Evolutionary conservation across 1,139 yeast species (phyloP).

Genomic region (Yamadazyma atmosphaerica): DNA sequence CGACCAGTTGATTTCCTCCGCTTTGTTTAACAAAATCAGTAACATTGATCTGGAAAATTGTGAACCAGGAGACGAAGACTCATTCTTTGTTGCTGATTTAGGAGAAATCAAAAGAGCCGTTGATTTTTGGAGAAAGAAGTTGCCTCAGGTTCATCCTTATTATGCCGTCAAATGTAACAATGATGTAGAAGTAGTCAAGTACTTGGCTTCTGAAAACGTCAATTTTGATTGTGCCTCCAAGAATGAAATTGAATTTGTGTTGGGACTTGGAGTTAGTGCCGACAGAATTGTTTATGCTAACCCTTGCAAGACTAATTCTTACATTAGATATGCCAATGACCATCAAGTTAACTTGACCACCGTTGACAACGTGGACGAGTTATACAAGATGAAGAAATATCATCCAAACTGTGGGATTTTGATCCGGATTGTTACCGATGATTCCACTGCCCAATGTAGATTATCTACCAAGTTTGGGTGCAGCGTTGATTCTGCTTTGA

Average conservation of each 20-base stretch:
- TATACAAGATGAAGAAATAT: slow-evolving; percentile 64
- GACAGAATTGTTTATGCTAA: slow-evolving; percentile 83
- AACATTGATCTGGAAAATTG: slow-evolving; percentile 60
- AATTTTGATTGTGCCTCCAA: slow-evolving; percentile 95
- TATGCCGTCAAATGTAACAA: slow-evolving; percentile 97
- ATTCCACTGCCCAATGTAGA: slow-evolving; percentile 83
- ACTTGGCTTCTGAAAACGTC: slow-evolving; percentile 61
- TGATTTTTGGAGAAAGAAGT: slow-evolving; percentile 55
- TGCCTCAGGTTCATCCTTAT: slow-evolving; percentile 79
- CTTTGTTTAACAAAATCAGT: slow-evolving; percentile 44
- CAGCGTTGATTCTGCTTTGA: slow-evolving; percentile 51
- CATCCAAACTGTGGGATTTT: slow-evolving; percentile 73
- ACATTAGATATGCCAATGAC: slow-evolving; percentile 66
- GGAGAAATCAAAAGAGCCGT: slow-evolving; percentile 67
- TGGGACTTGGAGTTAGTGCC: slow-evolving; percentile 62
- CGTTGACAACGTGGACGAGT: slow-evolving; percentile 85
- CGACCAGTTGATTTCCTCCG: slow-evolving; percentile 33
- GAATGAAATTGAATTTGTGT: slow-evolving; percentile 71
- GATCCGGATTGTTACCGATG: slow-evolving; percentile 87
- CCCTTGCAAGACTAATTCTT: slow-evolving; percentile 87
- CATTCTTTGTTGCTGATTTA: slow-evolving; percentile 87
- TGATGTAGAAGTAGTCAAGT: slow-evolving; percentile 56
- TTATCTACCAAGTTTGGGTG: slow-evolving; percentile 92
- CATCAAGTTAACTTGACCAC: slow-evolving; percentile 70
- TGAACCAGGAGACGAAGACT: slow-evolving; percentile 77